A percentile compares a stretch with the other conserved stretches of the same genome.
phyloP scores from a whole-genome alignment of 495 filamentous ascomycete genomes.

The Sphaerosporella brunnea region DNA sequence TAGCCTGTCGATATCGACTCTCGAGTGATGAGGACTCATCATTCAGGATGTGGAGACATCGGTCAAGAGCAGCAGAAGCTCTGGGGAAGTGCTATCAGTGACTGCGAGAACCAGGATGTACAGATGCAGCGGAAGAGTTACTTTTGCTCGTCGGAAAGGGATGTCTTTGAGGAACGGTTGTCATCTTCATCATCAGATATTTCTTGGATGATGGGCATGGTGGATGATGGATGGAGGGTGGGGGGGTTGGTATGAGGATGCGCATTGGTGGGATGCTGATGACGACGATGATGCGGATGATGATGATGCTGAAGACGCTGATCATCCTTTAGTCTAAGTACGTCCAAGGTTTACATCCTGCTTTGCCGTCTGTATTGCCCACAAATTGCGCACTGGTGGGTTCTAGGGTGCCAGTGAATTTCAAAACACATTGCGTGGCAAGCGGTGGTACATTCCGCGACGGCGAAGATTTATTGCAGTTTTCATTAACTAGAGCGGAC shows the following conservation, averaged over 20 bases:
- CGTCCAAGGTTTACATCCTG: no score
- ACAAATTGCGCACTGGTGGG: no score
- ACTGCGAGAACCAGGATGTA: not conserved
- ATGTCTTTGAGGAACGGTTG: not conserved
- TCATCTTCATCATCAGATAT: slow-evolving; percentile 3
- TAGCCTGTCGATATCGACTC: not conserved
- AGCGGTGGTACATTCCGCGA: no score
- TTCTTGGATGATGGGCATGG: slow-evolving; percentile 8
- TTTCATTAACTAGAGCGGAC: no score
- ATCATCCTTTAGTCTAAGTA: no score
- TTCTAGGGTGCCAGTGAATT: no score
- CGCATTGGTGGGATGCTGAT: not conserved
- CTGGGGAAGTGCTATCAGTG: not conserved
- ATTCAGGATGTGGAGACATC: not conserved
- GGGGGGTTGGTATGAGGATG: not conserved
- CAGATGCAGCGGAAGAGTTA: not conserved
- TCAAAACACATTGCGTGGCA: no score
- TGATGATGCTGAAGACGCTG: no score
- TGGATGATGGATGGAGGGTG: not conserved
- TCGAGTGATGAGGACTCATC: not conserved
- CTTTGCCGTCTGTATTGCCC: no score
- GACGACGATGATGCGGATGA: no score
- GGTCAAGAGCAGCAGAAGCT: slow-evolving; percentile 4
- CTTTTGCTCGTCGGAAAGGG: not conserved
- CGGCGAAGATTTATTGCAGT: no score